Percentiles rank a stretch among this genome's conserved stretches.
Evolutionary conservation across 2,329 filamentous ascomycete species (phyloP).

Genomic region (Chaetomiaceae sp.): DNA sequence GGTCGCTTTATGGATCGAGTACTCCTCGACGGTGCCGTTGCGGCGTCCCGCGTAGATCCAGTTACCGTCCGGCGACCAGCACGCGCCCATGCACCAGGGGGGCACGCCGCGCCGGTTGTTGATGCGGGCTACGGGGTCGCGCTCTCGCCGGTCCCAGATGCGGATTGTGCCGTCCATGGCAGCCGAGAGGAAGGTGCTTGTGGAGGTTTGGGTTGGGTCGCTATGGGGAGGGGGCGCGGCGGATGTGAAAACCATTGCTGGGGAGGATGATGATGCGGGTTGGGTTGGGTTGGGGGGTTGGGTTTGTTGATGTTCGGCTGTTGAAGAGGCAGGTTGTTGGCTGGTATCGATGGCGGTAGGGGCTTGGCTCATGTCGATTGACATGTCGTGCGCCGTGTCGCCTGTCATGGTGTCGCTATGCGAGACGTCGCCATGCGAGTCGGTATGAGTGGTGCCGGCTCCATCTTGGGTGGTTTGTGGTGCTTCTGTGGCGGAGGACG

Average conservation of each 20-base stretch:
- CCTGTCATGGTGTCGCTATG: constrained; percentile 15
- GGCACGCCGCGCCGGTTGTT: constrained; percentile 69
- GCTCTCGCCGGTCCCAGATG: constrained; percentile 85
- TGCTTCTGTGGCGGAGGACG: background rate
- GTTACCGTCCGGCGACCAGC: constrained; percentile 94
- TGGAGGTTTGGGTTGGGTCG: constrained; percentile 57
- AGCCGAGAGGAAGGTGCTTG: constrained; percentile 82
- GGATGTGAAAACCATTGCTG: constrained; percentile 38
- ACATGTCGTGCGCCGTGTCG: constrained; percentile 9
- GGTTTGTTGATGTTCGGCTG: constrained; percentile 10
- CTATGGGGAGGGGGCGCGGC: constrained; percentile 38
- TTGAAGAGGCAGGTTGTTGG: constrained; percentile 6
- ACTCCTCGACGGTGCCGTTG: constrained; percentile 93
- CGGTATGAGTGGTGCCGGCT: background rate
- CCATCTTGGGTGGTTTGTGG: constrained; percentile 16
- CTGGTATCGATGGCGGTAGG: constrained; percentile 3
- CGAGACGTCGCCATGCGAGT: constrained; percentile 6
- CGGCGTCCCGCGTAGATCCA: constrained; percentile 87
- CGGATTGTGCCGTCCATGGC: constrained; percentile 82
- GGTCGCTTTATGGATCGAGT: constrained; percentile 70
- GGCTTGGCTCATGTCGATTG: constrained; percentile 14
- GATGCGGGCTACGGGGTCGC: constrained; percentile 74
- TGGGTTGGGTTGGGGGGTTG: constrained; percentile 11
- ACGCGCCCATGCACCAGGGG: constrained; percentile 96
- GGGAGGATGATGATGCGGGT: constrained; percentile 17